A percentile compares a stretch with the other conserved stretches of the same genome.
phyloP scores from a whole-genome alignment of 106 monocot species.

The Phalaenopsis aphrodite region DNA sequence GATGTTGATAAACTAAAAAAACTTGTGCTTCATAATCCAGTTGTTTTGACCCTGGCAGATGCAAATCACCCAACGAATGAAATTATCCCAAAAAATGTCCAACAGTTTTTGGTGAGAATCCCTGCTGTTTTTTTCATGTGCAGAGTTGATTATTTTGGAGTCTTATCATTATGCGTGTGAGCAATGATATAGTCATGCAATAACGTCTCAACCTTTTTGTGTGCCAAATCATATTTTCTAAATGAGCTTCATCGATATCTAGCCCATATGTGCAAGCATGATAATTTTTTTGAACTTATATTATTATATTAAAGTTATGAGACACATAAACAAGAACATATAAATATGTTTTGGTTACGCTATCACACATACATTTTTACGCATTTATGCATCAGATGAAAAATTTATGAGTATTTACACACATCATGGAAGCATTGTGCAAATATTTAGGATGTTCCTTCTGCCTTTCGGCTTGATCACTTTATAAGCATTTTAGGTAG shows the following conservation, averaged over 20 bases:
- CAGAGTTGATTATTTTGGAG: neutral
- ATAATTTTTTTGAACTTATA: neutral
- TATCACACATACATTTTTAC: neutral
- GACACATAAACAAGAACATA: neutral
- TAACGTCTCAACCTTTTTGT: neutral
- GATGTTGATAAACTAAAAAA: constrained; percentile 93
- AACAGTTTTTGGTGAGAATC: constrained; percentile 72
- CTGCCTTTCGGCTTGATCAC: neutral
- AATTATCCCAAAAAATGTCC: constrained; percentile 69
- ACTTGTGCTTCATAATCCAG: constrained; percentile 84
- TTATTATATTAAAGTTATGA: neutral
- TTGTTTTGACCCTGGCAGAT: constrained; percentile 70
- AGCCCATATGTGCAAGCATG: neutral
- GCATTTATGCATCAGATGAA: neutral
- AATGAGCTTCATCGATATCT: neutral
- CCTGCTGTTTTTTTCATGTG: neutral
- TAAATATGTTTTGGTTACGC: neutral
- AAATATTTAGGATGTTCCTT: neutral
- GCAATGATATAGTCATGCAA: neutral
- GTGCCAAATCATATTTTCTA: neutral
- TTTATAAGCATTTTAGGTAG: neutral
- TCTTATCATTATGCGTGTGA: neutral
- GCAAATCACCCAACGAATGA: constrained; percentile 45
- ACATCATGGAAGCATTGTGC: neutral
- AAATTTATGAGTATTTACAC: neutral